phyloP scores from a whole-genome alignment of 1,284 basidiomycete genomes.

The Golubevia pallescens region DNA sequence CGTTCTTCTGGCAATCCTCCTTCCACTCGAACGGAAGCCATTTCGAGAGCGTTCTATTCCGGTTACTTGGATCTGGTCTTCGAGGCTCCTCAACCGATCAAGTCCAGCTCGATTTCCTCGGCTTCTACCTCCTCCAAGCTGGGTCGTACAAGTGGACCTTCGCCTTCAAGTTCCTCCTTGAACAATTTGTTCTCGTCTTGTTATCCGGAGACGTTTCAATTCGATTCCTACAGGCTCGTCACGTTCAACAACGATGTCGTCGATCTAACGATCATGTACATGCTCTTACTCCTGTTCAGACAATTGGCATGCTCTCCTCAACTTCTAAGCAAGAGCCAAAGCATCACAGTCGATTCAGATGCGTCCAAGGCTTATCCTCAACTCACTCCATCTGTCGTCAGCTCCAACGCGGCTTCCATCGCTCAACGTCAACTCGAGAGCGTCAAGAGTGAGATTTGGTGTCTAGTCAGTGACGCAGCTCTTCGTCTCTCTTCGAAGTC shows the following conservation, averaged over 20 bases:
- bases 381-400: constrained; percentile 10
- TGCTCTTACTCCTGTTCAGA: constrained; percentile 80
- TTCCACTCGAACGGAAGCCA: too few species aligned
- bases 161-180: constrained; percentile 25
- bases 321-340: constrained; percentile 66
- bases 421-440: constrained; percentile 29
- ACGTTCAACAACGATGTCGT: constrained; percentile 76
- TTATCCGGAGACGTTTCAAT: constrained; percentile 75
- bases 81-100: too few species aligned
- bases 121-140: too few species aligned
- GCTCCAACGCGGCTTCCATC: constrained; percentile 16
- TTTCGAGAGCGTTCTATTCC: too few species aligned
- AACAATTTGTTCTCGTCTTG: constrained; percentile 34
- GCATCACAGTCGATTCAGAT: constrained; percentile 52
- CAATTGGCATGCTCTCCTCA: constrained; percentile 69
- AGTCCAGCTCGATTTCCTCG: too few species aligned
- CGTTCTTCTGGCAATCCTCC: too few species aligned
- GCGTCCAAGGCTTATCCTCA: neutral
- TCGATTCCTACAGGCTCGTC: constrained; percentile 78
- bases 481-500: too few species aligned
- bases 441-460: constrained; percentile 76
- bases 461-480: constrained; percentile 75
- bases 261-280: constrained; percentile 78
- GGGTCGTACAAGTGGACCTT: too few species aligned
- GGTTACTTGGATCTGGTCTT: too few species aligned